Base-by-base conservation (phyloP, 2,329 filamentous ascomycete species). In the Cladophialophora immunda region DNA sequence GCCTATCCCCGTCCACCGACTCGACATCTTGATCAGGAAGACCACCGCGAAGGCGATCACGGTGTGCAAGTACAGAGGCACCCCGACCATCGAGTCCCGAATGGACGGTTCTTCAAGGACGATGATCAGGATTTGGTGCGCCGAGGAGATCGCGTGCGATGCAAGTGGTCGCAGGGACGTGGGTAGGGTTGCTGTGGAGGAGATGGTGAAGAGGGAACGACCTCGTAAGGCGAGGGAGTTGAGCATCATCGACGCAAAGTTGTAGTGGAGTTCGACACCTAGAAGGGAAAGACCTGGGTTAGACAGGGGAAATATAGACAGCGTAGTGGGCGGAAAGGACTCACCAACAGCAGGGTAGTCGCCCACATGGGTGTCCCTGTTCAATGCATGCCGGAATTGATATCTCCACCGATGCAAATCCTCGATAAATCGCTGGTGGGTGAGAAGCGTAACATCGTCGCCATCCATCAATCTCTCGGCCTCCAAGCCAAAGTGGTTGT, bases 401-500 rank as follows among this genome's bases (percentile, higher is more conserved):
- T 83, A 78, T 67, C 82, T 81, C 84, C 84, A 86, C 63, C 83
- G 80, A 73, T 85, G 82, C n/a, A 85, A 77, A 5, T 79, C 77
- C n/a, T 85, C 77, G 61, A 81, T 81, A 69, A 79, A 81, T 32
- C 79, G 76, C 27, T 79, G 74, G 56, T 81, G 71, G 60, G 88
- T 86, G 9, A 82, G 79, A 32, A 84, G 56, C 0, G 70, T 68
- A 8, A 63, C 67, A 27, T 73, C 70, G 34, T 73, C 71, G 13
- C 68, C 69, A 30, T 69, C 70, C 70, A 73, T 71, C 47, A 72
- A 30, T 34, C 70, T 52, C 58, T 73, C 71, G 1, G 71, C 81
- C 19, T 85, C 86, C 0, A 83, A 82, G 0, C 87, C 86, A 66
- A 89, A 88, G 0, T 86, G 87, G 77, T 71, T 84, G 76, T 73